A percentile compares a stretch with the other conserved stretches of the same genome.
These are phyloP conservation scores for thale cress (Arabidopsis thaliana) DNA, from an alignment of 345 rosid species.

Conservation along the genomic window TAIR10.1 NC_003074.8:685001-685500, in stretches of 20 bases:
- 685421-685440: conserved; percentile 27
- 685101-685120: neutral
- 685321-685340: neutral
- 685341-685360: conserved; percentile 2
- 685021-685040: conserved; percentile 24
- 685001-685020: conserved; percentile 7
- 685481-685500: conserved; percentile 17
- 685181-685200: neutral
- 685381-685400: conserved; percentile 8
- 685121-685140: conserved; percentile 12
- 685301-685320: neutral
- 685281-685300: neutral
- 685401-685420: conserved; percentile 31
- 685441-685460: neutral
- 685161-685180: conserved; percentile 23
- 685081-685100: conserved; percentile 8
- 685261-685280: neutral
- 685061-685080: conserved; percentile 27
- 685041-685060: neutral
- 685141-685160: neutral
- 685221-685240: conserved; percentile 21
- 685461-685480: neutral
- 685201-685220: neutral
- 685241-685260: conserved; percentile 21
- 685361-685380: conserved; percentile 27